Evolutionary conservation across 1,284 basidiomycete genomes (phyloP).

Genomic region (Malassezia sympodialis): DNA sequence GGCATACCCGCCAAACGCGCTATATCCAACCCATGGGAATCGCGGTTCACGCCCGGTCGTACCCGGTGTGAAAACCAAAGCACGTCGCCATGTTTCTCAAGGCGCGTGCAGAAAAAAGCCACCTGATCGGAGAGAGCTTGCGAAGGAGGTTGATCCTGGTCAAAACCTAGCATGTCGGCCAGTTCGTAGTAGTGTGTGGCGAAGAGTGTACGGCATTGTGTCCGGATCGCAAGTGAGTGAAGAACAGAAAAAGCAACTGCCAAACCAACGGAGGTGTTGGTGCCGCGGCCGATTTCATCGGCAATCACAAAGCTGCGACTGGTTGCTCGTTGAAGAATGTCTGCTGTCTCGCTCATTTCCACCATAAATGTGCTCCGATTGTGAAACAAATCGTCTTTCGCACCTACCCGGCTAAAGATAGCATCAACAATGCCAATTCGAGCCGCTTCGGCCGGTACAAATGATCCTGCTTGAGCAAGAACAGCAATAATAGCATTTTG

Average conservation of each 20-base stretch:
- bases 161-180: constrained; percentile 57
- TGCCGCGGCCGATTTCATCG: constrained; percentile 81
- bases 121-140: constrained; percentile 48
- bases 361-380: constrained; percentile 86
- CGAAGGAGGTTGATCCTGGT: background rate
- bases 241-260: constrained; percentile 85
- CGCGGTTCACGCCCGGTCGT: constrained; percentile 70
- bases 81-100: constrained; percentile 2
- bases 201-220: constrained; percentile 72
- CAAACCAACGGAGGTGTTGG: constrained; percentile 79
- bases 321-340: constrained; percentile 60
- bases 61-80: constrained; percentile 77
- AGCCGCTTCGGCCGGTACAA: constrained; percentile 75
- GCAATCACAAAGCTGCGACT: constrained; percentile 32
- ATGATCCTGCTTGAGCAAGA: constrained; percentile 82
- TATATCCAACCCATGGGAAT: constrained; percentile 86
- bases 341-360: constrained; percentile 52
- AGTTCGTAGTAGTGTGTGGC: constrained; percentile 96
- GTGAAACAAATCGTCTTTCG: constrained; percentile 84
- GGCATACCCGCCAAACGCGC: constrained; percentile 82
- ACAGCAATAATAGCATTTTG: constrained; percentile 83
- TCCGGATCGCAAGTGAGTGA: constrained; percentile 66
- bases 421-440: constrained; percentile 76
- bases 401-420: constrained; percentile 87
- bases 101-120: constrained; percentile 68